These are phyloP conservation scores for Leccinum rimulosum DNA, from an alignment of 768 basidiomycete species.

Conservation along the genomic window DNA sequence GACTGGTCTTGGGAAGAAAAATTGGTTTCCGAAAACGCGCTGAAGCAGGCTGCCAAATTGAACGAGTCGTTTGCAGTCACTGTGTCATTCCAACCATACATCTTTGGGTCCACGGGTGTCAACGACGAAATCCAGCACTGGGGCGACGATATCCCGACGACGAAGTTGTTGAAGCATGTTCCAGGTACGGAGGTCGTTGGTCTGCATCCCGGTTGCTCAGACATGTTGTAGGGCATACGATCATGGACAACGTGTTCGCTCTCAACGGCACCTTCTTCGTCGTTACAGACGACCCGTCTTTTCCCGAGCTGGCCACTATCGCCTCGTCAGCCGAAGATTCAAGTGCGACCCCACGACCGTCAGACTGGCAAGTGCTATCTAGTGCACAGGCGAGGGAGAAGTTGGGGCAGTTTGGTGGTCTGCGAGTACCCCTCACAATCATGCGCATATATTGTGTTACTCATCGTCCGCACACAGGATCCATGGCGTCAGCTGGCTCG, in stretches of 20 bases:
- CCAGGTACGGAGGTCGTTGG: constrained; percentile 47
- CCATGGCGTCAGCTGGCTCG: constrained; percentile 68
- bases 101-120: constrained; percentile 34
- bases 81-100: constrained; percentile 21
- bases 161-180: constrained; percentile 58
- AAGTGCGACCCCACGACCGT: constrained; percentile 40
- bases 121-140: constrained; percentile 57
- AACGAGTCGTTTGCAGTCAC: constrained; percentile 14
- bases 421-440: constrained; percentile 38
- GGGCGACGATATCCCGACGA: constrained; percentile 53
- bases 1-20: constrained; percentile 66
- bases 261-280: constrained; percentile 70
- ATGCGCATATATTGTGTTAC: background rate
- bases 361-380: constrained; percentile 63
- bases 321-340: constrained; percentile 37
- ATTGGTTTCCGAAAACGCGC: constrained; percentile 55
- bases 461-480: constrained; percentile 40
- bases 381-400: constrained; percentile 43
- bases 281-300: constrained; percentile 62
- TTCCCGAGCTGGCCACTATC: constrained; percentile 58
- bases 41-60: constrained; percentile 39
- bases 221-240: constrained; percentile 63
- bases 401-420: constrained; percentile 53
- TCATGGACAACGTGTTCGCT: constrained; percentile 80
- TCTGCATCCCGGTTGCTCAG: background rate